Base-by-base conservation (phyloP, 441 rosid species). In the Hura crepitans region DNA sequence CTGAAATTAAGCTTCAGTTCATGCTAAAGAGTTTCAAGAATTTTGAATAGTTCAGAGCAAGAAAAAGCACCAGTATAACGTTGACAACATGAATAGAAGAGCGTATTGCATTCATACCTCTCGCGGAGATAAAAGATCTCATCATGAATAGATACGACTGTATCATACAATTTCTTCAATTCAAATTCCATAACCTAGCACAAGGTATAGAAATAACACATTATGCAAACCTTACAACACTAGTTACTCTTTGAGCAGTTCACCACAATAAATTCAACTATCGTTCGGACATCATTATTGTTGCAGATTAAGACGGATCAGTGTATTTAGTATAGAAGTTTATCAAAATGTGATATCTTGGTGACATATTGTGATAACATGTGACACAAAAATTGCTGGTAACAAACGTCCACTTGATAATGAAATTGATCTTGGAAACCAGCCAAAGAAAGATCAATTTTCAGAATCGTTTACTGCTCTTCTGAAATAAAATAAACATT, bases 91-190 rank as follows among this genome's bases (percentile, higher is more conserved):
- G n/a, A n/a, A n/a, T n/a, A n/a, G 55, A 43, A 35, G 18, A 15
- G 51, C 46, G 15, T 33, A 31, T 43, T 13, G 5, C 4, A 9
- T 35, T 45, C 55, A 15, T 86, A 88, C 97, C 97, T 90, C 69
- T 82, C 90, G 12, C 96, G 90, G 62, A 92, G 97, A 75, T 77
- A 81, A 43, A 84, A 87, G 85, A 94, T 94, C 85, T 91, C 99
- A 0, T 92, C 96, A 13, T 86, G 91, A 80, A 92, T 89, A 72
- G 85, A 77, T 20, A 63, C 51, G n/a, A 86, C 79, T 0, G 80
- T 80, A 65, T 90, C 92, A 0, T 76, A 73, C 81, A 94, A 68
- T 71, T 86, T 90, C 81, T 84, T 87, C 77, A 93, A 71, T 82
- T 92, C 97, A 12, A 90, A 72, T 74, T 85, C 88, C 87, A 92